Percentiles rank a stretch among this genome's conserved stretches.
Evolutionary conservation across 352 stramenopile species (phyloP).

Genomic region (Nothophytophthora sp.): DNA sequence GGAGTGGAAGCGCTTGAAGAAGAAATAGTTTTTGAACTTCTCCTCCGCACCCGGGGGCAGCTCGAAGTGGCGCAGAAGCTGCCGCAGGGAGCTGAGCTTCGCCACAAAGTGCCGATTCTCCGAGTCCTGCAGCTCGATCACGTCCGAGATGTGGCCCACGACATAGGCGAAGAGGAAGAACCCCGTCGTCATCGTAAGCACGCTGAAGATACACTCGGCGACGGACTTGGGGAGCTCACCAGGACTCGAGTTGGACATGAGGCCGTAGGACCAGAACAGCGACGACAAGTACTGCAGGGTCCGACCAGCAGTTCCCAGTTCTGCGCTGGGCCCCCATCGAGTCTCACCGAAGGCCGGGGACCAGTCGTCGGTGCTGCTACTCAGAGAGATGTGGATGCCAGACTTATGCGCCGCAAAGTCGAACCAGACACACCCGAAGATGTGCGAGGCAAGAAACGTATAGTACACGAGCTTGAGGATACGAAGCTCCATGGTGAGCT

Average conservation of each 20-base stretch:
- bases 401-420: slow-evolving; percentile 56
- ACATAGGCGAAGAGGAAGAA: slow-evolving; percentile 70
- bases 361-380: slow-evolving; percentile 11
- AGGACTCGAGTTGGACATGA: slow-evolving; percentile 59
- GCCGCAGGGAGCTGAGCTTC: slow-evolving; percentile 55
- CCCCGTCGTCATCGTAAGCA: slow-evolving; percentile 54
- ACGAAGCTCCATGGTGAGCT: slow-evolving; percentile 46
- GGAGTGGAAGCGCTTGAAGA: slow-evolving; percentile 70
- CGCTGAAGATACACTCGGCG: slow-evolving; percentile 54
- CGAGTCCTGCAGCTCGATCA: slow-evolving; percentile 58
- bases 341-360: slow-evolving; percentile 29
- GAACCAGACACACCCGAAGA: slow-evolving; percentile 63
- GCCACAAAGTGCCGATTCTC: slow-evolving; percentile 61
- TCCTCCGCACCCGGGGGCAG: slow-evolving; percentile 41
- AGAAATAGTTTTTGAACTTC: slow-evolving; percentile 67
- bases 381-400: slow-evolving; percentile 30
- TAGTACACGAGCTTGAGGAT: slow-evolving; percentile 61
- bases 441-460: slow-evolving; percentile 50
- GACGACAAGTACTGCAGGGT: slow-evolving; percentile 50
- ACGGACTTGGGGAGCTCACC: slow-evolving; percentile 52
- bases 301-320: slow-evolving; percentile 16
- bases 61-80: slow-evolving; percentile 52
- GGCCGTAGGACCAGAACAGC: slow-evolving; percentile 56
- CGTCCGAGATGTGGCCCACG: slow-evolving; percentile 57
- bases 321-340: slow-evolving; percentile 27